Evolutionary conservation across 2,329 filamentous ascomycete genomes (phyloP).

Genomic region (Calonectria naviculata): DNA sequence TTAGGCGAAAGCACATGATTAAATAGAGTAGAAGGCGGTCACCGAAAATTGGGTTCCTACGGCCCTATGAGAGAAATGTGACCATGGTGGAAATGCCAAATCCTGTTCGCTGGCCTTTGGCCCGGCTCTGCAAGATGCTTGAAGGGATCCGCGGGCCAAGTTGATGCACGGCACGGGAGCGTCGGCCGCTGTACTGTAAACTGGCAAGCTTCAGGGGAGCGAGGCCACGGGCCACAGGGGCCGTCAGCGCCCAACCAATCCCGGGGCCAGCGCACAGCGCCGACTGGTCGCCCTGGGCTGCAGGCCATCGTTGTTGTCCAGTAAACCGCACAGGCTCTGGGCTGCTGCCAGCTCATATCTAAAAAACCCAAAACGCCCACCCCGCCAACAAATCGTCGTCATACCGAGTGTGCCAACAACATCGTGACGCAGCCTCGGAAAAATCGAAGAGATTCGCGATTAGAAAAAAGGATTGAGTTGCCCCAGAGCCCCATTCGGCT

Average conservation of each 20-base stretch:
- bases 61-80: neutral
- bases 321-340: constrained; percentile 33
- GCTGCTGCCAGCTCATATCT: constrained; percentile 34
- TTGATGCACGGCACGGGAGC: constrained; percentile 15
- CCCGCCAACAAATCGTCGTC: constrained; percentile 30
- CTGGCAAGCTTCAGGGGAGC: constrained; percentile 36
- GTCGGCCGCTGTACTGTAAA: constrained; percentile 24
- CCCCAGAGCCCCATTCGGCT: constrained; percentile 3
- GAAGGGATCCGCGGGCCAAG: constrained; percentile 1
- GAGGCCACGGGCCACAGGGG: constrained; percentile 23
- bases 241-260: constrained; percentile 19
- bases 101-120: neutral
- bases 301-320: constrained; percentile 41
- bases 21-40: neutral
- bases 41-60: neutral
- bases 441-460: neutral
- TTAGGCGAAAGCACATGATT: neutral
- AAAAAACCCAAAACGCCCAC: too few species aligned
- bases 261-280: constrained; percentile 4
- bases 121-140: neutral
- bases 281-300: constrained; percentile 10
- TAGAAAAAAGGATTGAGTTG: constrained; percentile 33
- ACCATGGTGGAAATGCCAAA: neutral
- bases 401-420: constrained; percentile 26
- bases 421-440: constrained; percentile 17